Evolutionary conservation across 192 early-diverging fungal species (phyloP).

Genomic region (Umbelopsis sp.): DNA sequence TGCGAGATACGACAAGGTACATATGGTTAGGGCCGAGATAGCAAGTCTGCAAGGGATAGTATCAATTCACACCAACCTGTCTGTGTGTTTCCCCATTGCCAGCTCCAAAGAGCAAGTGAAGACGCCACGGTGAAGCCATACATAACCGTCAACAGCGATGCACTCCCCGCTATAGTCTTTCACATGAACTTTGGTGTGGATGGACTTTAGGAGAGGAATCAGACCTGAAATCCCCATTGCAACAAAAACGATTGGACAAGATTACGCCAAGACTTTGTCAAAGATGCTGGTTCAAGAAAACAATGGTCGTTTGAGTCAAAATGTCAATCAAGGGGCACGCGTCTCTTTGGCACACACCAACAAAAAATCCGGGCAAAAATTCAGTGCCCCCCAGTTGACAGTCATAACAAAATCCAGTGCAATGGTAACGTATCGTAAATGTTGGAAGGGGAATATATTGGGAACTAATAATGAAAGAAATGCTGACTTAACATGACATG

Average conservation of each 20-base stretch:
- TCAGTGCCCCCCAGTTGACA: too few relatives aligned
- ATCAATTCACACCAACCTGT: slow-evolving; percentile 50
- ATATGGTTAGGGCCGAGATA: neutral
- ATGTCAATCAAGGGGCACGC: neutral
- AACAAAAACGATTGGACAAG: slow-evolving; percentile 15
- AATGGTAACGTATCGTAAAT: too few relatives aligned
- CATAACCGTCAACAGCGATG: slow-evolving; percentile 92
- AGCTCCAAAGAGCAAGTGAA: slow-evolving; percentile 86
- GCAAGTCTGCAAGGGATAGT: neutral
- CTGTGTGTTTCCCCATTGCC: slow-evolving; percentile 65
- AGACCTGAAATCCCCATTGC: slow-evolving; percentile 92
- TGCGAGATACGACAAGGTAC: slow-evolving; percentile 1
- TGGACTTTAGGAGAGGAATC: slow-evolving; percentile 77
- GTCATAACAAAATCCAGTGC: too few relatives aligned
- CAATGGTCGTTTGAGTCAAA: neutral
- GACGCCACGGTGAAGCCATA: slow-evolving; percentile 93
- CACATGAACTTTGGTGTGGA: slow-evolving; percentile 70
- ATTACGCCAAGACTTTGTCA: too few relatives aligned
- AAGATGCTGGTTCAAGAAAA: neutral
- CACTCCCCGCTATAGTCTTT: slow-evolving; percentile 69
- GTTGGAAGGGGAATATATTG: slow-evolving; percentile 1
- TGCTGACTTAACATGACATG: neutral
- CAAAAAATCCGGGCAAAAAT: neutral
- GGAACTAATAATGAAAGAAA: neutral
- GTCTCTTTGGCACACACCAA: neutral